Percentiles rank a stretch among this genome's conserved stretches.
Conservation (phyloP, 1,139 yeast species). For the Geotrichum candidum region DNA sequence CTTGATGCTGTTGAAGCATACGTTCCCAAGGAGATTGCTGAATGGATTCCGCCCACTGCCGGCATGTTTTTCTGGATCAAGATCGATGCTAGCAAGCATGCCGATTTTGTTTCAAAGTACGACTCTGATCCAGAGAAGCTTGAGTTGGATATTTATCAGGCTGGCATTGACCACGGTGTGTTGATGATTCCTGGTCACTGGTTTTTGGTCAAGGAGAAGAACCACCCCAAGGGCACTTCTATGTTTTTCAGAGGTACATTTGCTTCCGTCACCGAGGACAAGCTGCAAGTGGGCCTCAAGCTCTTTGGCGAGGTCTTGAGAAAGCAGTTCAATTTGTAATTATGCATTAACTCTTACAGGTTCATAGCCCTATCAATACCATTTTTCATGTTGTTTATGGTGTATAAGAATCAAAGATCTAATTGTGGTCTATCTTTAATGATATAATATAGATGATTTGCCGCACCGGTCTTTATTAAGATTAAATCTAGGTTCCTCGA, state of each 20-base stretch:
- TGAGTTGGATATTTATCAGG: conserved; percentile 60
- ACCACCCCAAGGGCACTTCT: conserved; percentile 43
- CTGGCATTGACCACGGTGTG: conserved; percentile 58
- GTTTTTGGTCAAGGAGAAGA: conserved; percentile 53
- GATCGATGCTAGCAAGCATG: conserved; percentile 74
- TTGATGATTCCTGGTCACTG: conserved; percentile 87
- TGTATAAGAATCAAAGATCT: neutral
- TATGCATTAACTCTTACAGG: neutral
- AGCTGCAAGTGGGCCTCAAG: conserved; percentile 53
- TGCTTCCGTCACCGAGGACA: conserved; percentile 70
- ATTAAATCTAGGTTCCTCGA: neutral
- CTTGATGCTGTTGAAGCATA: conserved; percentile 56
- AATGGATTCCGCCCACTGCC: conserved; percentile 59
- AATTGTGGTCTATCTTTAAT: too few relatives aligned
- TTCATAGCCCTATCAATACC: too few relatives aligned
- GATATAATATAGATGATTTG: neutral
- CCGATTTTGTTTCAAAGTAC: conserved; percentile 52
- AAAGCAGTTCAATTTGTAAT: conserved; percentile 29
- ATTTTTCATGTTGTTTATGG: too few relatives aligned
- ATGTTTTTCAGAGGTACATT: conserved; percentile 87
- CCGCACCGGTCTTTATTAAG: neutral
- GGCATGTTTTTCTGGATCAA: conserved; percentile 89
- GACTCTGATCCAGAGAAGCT: conserved; percentile 52
- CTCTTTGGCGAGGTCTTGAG: conserved; percentile 56
- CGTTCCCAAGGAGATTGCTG: conserved; percentile 54